Evolutionary conservation across 75 land plant genomes (phyloP), one percentile per base, ranked within the genome.

Genomic region (Pinus albicaulis): DNA sequence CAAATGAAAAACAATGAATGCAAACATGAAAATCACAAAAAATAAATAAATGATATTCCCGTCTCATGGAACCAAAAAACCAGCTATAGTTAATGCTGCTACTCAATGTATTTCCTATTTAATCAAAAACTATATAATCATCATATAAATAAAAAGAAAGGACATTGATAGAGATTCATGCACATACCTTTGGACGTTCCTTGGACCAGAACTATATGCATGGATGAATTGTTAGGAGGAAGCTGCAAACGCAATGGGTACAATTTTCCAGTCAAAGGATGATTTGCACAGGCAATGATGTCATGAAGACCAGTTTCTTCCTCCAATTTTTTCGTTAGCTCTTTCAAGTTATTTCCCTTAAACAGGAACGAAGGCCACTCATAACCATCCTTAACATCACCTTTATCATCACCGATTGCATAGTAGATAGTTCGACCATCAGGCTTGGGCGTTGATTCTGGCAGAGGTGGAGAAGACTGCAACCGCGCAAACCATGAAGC

Each of bases 211-310:
- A 94, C 91, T 22, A 97, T 86, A 56, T 86, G 87, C 95, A 97
- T 83, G n/a, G 84, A 77, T 16, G 86, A 80, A 77, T 90, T 88
- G 74, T 97, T 95, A 38, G 98, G 99, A 58, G 99, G 99, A 61
- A 97, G 93, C 23, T 85, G 89, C 77, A 97, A 76, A 23, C 85
- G 86, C 26, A 97, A 78, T 41, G 89, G 92, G 78, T 82, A 89
- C 24, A 97, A 85, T 83, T 91, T 89, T 22, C 85, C 88, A 76
- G 82, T 92, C 57, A 86, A 24, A 0, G 91, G 89, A 76, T 88
- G 87, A 3, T 85, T 78, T 25, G 84, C 55, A 70, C 98, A 97
- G 60, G 94, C 83, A 52, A 90, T 73, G 19, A 95, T 83, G 52
- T 87, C 91, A 14, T 78, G 72, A 58, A 92, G 55, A 19, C 88